Conservation (phyloP, 2,329 filamentous ascomycete species). For the Rhexocercosporidium sp. region DNA sequence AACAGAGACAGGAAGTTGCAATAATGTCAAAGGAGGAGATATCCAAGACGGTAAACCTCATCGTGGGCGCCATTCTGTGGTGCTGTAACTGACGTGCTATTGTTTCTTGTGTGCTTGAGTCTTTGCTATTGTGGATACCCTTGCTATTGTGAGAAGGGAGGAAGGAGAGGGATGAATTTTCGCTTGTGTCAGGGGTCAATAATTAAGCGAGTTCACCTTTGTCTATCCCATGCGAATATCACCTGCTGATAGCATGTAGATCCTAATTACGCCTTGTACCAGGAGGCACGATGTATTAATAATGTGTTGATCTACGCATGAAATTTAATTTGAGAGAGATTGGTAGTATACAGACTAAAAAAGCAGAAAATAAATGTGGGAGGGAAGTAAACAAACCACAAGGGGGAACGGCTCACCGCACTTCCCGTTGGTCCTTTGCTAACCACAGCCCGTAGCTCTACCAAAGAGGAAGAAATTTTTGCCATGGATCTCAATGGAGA, state of each 20-base stretch:
- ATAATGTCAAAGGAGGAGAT: background rate
- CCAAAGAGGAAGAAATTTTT: too few relatives aligned
- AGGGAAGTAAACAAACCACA: background rate
- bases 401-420: too few relatives aligned
- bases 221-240: background rate
- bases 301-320: too few relatives aligned
- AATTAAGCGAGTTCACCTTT: constrained; percentile 1
- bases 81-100: background rate
- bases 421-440: too few relatives aligned
- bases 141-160: background rate
- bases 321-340: too few relatives aligned
- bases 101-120: background rate
- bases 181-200: background rate
- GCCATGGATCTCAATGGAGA: too few relatives aligned
- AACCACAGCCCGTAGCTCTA: too few relatives aligned
- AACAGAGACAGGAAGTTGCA: too few relatives aligned
- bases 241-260: background rate
- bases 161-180: background rate
- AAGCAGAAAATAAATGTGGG: too few relatives aligned
- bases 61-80: background rate
- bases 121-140: background rate
- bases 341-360: too few relatives aligned
- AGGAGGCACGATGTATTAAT: too few relatives aligned
- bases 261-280: too few relatives aligned
- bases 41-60: background rate